Evolutionary conservation across 1,284 basidiomycete species (phyloP).

Genomic region (Tilletia setariae): DNA sequence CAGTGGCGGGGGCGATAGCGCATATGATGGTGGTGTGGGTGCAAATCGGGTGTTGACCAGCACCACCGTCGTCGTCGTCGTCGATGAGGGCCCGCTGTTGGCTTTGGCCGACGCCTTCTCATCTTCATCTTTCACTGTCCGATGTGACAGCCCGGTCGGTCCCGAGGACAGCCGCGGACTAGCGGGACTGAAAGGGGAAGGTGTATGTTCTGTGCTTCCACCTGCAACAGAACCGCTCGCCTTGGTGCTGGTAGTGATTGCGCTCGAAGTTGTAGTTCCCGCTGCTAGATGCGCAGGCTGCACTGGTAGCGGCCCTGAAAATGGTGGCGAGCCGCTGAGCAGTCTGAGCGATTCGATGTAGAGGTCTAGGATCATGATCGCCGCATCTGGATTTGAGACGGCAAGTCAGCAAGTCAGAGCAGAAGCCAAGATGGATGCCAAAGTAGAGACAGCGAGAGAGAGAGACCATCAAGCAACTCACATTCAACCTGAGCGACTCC

Average conservation of each 20-base stretch:
- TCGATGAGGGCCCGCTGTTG: too few species aligned
- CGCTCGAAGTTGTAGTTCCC: background rate
- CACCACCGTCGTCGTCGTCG: constrained; percentile 1
- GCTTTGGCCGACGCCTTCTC: background rate
- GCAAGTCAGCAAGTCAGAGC: too few species aligned
- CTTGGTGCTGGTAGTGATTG: constrained; percentile 1
- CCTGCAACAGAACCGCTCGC: background rate
- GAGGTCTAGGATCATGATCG: constrained; percentile 4
- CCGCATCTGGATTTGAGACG: background rate
- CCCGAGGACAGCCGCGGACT: background rate
- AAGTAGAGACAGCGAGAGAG: too few species aligned
- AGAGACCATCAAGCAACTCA: background rate
- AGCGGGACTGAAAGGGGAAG: background rate
- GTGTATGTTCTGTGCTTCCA: background rate
- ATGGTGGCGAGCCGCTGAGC: constrained; percentile 7
- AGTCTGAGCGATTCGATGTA: constrained; percentile 13
- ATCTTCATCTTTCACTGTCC: background rate
- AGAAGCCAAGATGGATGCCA: too few species aligned
- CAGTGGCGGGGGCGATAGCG: constrained; percentile 1
- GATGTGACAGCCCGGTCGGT: background rate
- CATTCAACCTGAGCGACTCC: background rate
- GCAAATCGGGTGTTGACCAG: constrained; percentile 6
- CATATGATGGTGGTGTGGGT: constrained; percentile 7
- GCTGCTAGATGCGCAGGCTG: constrained; percentile 8
- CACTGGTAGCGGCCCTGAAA: constrained; percentile 1